These are phyloP conservation scores for Alopecurus myosuroides DNA, from an alignment of 176 grass and related monocot species.

Conservation along the genomic window DNA sequence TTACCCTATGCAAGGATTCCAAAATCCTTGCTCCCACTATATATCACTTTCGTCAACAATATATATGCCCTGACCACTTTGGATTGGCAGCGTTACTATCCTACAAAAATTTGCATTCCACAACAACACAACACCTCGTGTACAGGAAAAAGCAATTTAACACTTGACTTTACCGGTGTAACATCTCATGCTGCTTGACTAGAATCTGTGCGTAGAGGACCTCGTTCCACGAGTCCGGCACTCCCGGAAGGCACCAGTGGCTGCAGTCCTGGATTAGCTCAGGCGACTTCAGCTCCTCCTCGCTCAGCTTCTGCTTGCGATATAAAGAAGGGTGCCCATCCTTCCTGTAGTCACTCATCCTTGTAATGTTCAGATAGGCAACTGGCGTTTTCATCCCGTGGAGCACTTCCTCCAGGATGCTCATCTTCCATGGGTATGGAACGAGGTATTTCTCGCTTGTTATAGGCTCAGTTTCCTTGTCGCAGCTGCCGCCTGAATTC, in stretches of 20 bases:
- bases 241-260: slow-evolving; percentile 95
- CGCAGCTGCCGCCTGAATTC: too few relatives aligned
- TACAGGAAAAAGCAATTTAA: slow-evolving; percentile 32
- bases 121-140: slow-evolving; percentile 45
- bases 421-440: too few relatives aligned
- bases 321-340: too few relatives aligned
- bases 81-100: slow-evolving; percentile 11
- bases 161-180: slow-evolving; percentile 52
- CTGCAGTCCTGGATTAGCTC: slow-evolving; percentile 79
- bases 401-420: too few relatives aligned
- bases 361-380: too few relatives aligned
- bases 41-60: slow-evolving; percentile 8
- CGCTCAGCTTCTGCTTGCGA: slow-evolving; percentile 22
- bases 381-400: too few relatives aligned
- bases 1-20: slow-evolving; percentile 35
- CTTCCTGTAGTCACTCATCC: too few relatives aligned
- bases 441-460: too few relatives aligned
- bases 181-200: slow-evolving; percentile 41
- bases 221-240: slow-evolving; percentile 94
- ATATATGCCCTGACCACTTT: slow-evolving; percentile 1
- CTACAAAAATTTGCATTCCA: slow-evolving; percentile 4
- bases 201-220: slow-evolving; percentile 77
- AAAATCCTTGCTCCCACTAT: slow-evolving; percentile 28
- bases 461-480: too few relatives aligned
- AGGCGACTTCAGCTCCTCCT: slow-evolving; percentile 41